These are phyloP conservation scores for Chloranthus sessilifolius DNA, from an alignment of 164 flowering plant genomes.

Conservation along the genomic window DNA sequence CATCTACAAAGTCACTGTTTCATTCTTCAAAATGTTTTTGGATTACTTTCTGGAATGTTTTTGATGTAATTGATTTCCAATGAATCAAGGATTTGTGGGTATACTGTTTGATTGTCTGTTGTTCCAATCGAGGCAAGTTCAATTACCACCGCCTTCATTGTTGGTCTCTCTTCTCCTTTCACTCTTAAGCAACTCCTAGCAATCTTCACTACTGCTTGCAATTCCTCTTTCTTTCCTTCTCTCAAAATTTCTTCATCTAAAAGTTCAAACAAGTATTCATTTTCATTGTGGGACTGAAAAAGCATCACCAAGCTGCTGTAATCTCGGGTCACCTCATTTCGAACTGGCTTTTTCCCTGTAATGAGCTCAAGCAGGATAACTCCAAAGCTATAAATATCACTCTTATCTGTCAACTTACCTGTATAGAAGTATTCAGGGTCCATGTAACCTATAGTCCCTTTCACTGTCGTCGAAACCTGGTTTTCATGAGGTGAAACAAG, in stretches of 20 bases:
- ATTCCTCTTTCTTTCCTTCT: slow-evolving; percentile 19
- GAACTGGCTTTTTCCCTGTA: slow-evolving; percentile 21
- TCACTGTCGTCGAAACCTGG: slow-evolving; percentile 20
- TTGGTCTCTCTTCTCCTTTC: slow-evolving; percentile 15
- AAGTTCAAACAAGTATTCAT: slow-evolving; percentile 13
- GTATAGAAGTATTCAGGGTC: slow-evolving; percentile 32
- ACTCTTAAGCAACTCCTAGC: slow-evolving; percentile 9
- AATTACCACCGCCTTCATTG: slow-evolving; percentile 16
- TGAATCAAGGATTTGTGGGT: no score
- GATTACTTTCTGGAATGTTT: no score
- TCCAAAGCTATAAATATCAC: slow-evolving; percentile 32
- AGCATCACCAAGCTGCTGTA: not conserved
- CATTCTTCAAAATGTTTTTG: no score
- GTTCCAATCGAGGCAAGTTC: no score
- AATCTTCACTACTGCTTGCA: slow-evolving; percentile 7
- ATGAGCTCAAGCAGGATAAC: slow-evolving; percentile 23
- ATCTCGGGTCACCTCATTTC: slow-evolving; percentile 6
- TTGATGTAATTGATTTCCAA: no score
- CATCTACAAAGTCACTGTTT: no score
- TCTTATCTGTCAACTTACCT: slow-evolving; percentile 23
- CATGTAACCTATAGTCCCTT: slow-evolving; percentile 24
- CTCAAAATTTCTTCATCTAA: slow-evolving; percentile 16
- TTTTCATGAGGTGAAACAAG: slow-evolving; percentile 20
- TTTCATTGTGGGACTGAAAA: slow-evolving; percentile 13
- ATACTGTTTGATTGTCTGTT: no score